A percentile compares a stretch with the other conserved stretches of the same genome.
Conservation (phyloP, 2,329 filamentous ascomycete genomes). For the Pseudogymnoascus sp. region DNA sequence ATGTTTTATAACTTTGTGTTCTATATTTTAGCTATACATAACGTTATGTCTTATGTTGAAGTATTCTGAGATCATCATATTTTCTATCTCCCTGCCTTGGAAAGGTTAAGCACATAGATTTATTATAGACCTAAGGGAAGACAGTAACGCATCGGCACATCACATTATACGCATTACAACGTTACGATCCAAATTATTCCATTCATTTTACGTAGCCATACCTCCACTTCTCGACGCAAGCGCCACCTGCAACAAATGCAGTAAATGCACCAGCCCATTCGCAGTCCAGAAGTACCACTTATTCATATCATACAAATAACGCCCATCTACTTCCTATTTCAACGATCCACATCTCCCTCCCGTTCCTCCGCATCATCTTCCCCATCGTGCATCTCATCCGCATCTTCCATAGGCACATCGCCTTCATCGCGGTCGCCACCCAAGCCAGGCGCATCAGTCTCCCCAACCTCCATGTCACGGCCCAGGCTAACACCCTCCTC, state of each 20-base stretch:
- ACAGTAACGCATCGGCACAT: not conserved
- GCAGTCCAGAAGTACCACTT: not conserved
- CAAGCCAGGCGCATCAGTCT: not conserved
- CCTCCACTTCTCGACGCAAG: not conserved
- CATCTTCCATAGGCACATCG: slow-evolving; percentile 2
- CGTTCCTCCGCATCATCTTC: slow-evolving; percentile 4
- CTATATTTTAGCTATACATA: not conserved
- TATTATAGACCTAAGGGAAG: not conserved
- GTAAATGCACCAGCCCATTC: not conserved
- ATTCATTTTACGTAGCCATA: not conserved
- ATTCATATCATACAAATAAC: slow-evolving; percentile 6
- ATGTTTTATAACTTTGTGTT: no score
- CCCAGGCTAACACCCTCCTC: not conserved
- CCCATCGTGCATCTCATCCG: slow-evolving; percentile 8
- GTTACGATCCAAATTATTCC: not conserved
- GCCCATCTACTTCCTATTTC: slow-evolving; percentile 3
- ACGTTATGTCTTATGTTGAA: not conserved
- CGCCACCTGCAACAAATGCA: not conserved
- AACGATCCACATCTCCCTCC: slow-evolving; percentile 5
- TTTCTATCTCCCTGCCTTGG: not conserved
- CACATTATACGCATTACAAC: not conserved
- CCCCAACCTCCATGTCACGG: not conserved
- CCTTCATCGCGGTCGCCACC: not conserved
- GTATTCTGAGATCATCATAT: not conserved
- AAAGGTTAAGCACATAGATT: not conserved